Conservation (phyloP, 768 basidiomycete species). For the Suillus luteus region DNA sequence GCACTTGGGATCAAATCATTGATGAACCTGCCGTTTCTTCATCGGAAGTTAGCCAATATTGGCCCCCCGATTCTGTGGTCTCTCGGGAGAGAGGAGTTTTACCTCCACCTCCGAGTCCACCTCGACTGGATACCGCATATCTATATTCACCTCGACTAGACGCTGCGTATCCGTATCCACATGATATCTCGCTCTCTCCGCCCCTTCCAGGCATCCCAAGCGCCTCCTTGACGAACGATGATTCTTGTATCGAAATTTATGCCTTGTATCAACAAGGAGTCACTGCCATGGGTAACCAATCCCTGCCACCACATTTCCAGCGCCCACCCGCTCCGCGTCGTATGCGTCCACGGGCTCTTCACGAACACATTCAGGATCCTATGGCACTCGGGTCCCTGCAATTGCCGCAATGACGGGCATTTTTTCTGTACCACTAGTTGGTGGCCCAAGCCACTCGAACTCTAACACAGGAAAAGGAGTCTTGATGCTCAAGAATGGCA, state of each 20-base stretch:
- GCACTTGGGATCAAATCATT: not conserved
- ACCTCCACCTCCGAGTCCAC: not conserved
- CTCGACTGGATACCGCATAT: not conserved
- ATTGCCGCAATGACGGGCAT: conserved; percentile 24
- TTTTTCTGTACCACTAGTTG: conserved; percentile 89
- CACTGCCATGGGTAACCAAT: conserved; percentile 12
- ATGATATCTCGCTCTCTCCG: conserved; percentile 1
- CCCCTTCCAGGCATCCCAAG: conserved; percentile 9
- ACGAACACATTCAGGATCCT: not conserved
- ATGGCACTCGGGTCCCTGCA: not conserved
- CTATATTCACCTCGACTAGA: not conserved
- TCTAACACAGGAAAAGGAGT: conserved; percentile 8
- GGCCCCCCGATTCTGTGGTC: not conserved
- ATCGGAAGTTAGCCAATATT: conserved; percentile 12
- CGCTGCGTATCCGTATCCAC: not conserved
- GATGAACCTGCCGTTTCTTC: conserved; percentile 3
- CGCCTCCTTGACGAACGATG: conserved; percentile 4
- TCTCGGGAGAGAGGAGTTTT: not conserved
- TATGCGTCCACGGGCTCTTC: conserved; percentile 1
- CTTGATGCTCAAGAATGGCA: conserved; percentile 10
- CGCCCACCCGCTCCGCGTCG: conserved; percentile 4
- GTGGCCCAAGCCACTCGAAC: conserved; percentile 37
- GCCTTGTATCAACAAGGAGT: conserved; percentile 8
- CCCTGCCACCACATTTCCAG: conserved; percentile 12
- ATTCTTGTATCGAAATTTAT: conserved; percentile 7